Evolutionary conservation across 192 early-diverging fungal species (phyloP).

Genomic region (Coemansia sp.): DNA sequence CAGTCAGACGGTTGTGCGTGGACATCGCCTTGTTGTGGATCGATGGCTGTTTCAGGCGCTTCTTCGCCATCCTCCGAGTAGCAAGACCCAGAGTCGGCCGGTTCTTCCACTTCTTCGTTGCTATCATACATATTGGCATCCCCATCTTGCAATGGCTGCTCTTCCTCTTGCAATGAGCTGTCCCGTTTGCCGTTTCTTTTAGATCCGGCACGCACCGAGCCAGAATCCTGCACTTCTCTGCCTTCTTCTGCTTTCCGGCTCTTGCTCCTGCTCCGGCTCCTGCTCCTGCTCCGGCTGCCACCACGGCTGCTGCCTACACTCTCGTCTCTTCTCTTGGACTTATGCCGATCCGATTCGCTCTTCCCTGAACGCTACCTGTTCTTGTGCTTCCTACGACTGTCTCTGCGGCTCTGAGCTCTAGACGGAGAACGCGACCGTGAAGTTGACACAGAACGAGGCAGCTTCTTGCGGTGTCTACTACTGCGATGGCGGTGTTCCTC

Average conservation of each 20-base stretch:
- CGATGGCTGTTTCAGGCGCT: not conserved
- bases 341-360: slow-evolving; percentile 15
- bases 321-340: slow-evolving; percentile 5
- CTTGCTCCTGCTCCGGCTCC: slow-evolving; percentile 16
- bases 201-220: not conserved
- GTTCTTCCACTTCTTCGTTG: not conserved
- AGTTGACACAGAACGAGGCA: slow-evolving; percentile 26
- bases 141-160: not conserved
- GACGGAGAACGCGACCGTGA: slow-evolving; percentile 20
- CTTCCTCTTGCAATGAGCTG: not conserved
- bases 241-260: not conserved
- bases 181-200: not conserved
- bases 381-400: slow-evolving; percentile 23
- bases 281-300: slow-evolving; percentile 17
- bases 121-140: slow-evolving; percentile 9
- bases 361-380: slow-evolving; percentile 6
- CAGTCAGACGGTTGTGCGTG: not conserved
- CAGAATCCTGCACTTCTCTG: not conserved
- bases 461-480: slow-evolving; percentile 21
- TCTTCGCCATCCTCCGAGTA: not conserved
- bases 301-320: slow-evolving; percentile 13
- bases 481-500: slow-evolving; percentile 10
- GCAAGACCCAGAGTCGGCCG: not conserved
- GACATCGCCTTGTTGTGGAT: not conserved
- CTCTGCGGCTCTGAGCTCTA: slow-evolving; percentile 14